phyloP scores from a whole-genome alignment of 2,329 filamentous ascomycete genomes.

The Tolypocladium nubicola region DNA sequence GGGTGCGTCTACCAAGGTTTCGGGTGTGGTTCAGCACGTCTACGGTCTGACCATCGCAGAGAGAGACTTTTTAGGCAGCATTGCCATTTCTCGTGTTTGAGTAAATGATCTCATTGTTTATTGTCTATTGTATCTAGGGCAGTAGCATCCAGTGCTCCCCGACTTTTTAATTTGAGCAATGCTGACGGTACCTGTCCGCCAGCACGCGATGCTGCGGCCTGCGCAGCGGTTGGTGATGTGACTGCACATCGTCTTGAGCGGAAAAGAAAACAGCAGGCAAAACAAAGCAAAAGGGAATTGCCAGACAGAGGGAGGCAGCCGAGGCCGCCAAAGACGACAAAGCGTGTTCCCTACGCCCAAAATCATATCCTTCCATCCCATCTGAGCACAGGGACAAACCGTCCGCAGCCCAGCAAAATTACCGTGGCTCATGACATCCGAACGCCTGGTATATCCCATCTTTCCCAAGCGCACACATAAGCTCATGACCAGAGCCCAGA shows the following conservation, averaged over 20 bases:
- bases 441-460: slow-evolving; percentile 7
- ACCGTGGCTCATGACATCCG: slow-evolving; percentile 3
- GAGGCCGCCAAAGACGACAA: neutral
- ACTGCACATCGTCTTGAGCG: neutral
- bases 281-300: neutral
- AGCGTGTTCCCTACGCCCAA: neutral
- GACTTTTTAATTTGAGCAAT: neutral
- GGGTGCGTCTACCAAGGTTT: neutral
- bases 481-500: neutral
- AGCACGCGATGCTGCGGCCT: slow-evolving; percentile 4
- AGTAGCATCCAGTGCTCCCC: slow-evolving; percentile 1
- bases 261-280: neutral
- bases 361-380: neutral
- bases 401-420: slow-evolving; percentile 4
- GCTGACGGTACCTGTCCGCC: slow-evolving; percentile 5
- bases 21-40: neutral
- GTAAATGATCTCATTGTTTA: neutral
- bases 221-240: slow-evolving; percentile 1
- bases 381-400: neutral
- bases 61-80: neutral
- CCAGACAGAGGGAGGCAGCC: neutral
- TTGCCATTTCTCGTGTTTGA: neutral
- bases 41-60: neutral
- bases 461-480: slow-evolving; percentile 1
- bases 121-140: neutral